Percentiles rank a stretch among this genome's conserved stretches.
phyloP scores from a whole-genome alignment of 139 green algal genomes.

The Chlorella sp. region DNA sequence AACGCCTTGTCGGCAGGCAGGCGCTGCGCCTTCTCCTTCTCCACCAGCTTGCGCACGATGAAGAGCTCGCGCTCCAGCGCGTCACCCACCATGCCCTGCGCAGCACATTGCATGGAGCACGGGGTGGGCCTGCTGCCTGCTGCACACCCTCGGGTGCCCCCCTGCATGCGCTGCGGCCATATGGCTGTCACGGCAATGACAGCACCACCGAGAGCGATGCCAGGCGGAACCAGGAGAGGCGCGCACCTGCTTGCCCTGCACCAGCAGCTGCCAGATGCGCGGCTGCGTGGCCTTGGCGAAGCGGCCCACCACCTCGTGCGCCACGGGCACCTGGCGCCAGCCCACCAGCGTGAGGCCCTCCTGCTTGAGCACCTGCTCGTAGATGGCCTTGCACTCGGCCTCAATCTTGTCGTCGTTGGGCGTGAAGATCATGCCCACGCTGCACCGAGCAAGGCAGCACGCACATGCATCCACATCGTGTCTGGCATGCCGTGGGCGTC shows the following conservation, averaged over 20 bases:
- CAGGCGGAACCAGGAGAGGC: no score
- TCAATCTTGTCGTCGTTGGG: conserved; percentile 80
- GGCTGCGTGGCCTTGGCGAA: conserved; percentile 86
- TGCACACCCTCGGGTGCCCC: no score
- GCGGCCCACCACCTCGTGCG: conserved; percentile 75
- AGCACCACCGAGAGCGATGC: no score
- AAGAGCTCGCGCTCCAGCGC: conserved; percentile 95
- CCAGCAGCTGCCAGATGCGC: conserved; percentile 82
- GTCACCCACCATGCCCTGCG: conserved; percentile 54
- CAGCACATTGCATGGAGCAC: no score
- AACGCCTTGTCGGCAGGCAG: conserved; percentile 40
- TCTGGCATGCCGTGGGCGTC: no score
- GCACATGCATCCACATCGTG: not conserved
- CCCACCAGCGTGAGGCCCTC: conserved; percentile 83
- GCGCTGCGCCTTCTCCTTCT: conserved; percentile 61
- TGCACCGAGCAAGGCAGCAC: conserved; percentile 25
- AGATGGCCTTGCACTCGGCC: conserved; percentile 58
- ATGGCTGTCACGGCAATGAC: no score
- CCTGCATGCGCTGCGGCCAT: no score
- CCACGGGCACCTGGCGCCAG: conserved; percentile 91
- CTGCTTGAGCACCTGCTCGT: conserved; percentile 52
- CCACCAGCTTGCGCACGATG: conserved; percentile 87
- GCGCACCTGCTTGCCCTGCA: conserved; percentile 31
- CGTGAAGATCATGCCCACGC: conserved; percentile 97
- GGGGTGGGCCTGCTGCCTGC: no score